Conservation (phyloP, 805 yeast genomes). For the Kazachstania kunashirensis region DNA sequence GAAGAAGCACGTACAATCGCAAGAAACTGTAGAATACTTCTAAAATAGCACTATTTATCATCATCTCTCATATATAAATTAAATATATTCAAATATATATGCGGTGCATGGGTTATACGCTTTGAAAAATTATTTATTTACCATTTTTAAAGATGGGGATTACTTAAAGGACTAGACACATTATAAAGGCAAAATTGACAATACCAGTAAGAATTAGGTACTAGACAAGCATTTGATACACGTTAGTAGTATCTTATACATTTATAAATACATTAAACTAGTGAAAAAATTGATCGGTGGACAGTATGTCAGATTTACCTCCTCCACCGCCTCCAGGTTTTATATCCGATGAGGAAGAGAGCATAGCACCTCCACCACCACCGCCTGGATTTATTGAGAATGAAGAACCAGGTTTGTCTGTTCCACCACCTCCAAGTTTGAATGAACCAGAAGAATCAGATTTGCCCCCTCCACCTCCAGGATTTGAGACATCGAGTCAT, state of each 20-base stretch:
- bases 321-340: slow-evolving; percentile 30
- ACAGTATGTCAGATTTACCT: slow-evolving; percentile 14
- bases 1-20: slow-evolving; percentile 85
- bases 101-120: slow-evolving; percentile 1
- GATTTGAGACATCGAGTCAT: slow-evolving; percentile 3
- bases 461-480: slow-evolving; percentile 7
- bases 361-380: slow-evolving; percentile 21
- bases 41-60: no score
- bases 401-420: background rate
- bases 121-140: background rate
- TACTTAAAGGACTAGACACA: no score
- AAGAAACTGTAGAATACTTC: slow-evolving; percentile 58
- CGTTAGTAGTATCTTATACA: no score
- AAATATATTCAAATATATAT: background rate
- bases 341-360: slow-evolving; percentile 21
- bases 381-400: slow-evolving; percentile 16
- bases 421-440: slow-evolving; percentile 11
- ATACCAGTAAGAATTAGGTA: no score
- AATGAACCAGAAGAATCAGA: background rate
- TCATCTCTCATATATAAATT: no score
- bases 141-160: background rate
- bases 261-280: no score
- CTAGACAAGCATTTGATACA: no score
- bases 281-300: no score
- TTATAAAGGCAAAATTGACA: no score